Percentiles rank a stretch among this genome's conserved stretches.
phyloP scores from a whole-genome alignment of 2,329 filamentous ascomycete genomes.

The Exophiala oligosperma region DNA sequence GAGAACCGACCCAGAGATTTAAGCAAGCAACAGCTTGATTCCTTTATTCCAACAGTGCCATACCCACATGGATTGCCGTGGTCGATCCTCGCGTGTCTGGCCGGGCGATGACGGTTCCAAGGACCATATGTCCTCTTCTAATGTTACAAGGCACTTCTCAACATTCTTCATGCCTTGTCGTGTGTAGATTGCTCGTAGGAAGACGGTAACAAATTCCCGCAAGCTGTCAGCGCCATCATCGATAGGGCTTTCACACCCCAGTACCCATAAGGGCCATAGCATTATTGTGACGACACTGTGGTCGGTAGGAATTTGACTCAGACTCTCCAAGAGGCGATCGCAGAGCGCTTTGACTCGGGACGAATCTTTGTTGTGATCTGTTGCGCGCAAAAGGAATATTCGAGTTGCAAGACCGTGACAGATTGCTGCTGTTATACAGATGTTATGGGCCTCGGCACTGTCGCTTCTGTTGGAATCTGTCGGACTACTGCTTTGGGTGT shows the following conservation, averaged over 20 bases:
- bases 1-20: background rate
- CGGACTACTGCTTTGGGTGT: background rate
- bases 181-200: background rate
- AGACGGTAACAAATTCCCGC: slow-evolving; percentile 12
- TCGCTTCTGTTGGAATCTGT: background rate
- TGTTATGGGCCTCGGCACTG: background rate
- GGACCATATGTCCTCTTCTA: background rate
- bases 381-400: slow-evolving; percentile 1
- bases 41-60: background rate
- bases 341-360: background rate
- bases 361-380: background rate
- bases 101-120: background rate
- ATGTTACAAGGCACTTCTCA: background rate
- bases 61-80: background rate
- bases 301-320: background rate
- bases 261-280: background rate
- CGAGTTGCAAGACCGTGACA: slow-evolving; percentile 1
- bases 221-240: slow-evolving; percentile 24
- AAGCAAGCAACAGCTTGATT: background rate
- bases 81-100: background rate
- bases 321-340: background rate
- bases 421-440: background rate
- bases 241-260: slow-evolving; percentile 10
- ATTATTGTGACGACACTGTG: background rate
- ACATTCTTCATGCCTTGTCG: background rate